Evolutionary conservation across 169 alveolate genomes (phyloP).

Genomic region (Plasmodium gaboni): DNA sequence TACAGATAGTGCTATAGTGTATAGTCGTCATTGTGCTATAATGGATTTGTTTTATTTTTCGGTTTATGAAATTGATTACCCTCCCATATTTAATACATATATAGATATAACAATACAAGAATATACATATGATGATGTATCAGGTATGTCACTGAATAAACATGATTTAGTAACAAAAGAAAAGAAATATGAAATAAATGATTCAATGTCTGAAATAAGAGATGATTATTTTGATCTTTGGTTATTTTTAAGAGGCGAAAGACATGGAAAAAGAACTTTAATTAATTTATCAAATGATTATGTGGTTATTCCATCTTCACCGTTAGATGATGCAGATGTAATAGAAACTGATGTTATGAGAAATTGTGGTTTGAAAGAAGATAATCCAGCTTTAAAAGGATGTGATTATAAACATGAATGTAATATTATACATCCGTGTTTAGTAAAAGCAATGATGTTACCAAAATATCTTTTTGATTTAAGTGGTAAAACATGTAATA

Average conservation of each 20-base stretch:
- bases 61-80: slow-evolving; percentile 68
- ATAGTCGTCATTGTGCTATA: slow-evolving; percentile 51
- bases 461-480: slow-evolving; percentile 68
- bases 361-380: slow-evolving; percentile 39
- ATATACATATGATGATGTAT: slow-evolving; percentile 62
- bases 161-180: slow-evolving; percentile 70
- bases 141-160: slow-evolving; percentile 31
- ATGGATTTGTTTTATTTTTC: slow-evolving; percentile 36
- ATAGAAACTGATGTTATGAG: slow-evolving; percentile 51
- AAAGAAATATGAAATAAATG: slow-evolving; percentile 67
- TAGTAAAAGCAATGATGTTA: slow-evolving; percentile 65
- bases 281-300: slow-evolving; percentile 65
- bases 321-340: slow-evolving; percentile 26
- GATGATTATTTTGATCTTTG: slow-evolving; percentile 73
- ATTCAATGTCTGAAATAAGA: slow-evolving; percentile 56
- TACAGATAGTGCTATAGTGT: slow-evolving; percentile 46
- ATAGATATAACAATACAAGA: slow-evolving; percentile 68
- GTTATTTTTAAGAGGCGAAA: slow-evolving; percentile 57
- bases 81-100: slow-evolving; percentile 69
- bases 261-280: slow-evolving; percentile 61
- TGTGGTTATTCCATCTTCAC: slow-evolving; percentile 71
- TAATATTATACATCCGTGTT: slow-evolving; percentile 52
- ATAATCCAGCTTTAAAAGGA: slow-evolving; percentile 56
- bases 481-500: slow-evolving; percentile 71
- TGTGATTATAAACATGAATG: slow-evolving; percentile 51